These are phyloP conservation scores for Parietichytrium sp. DNA, from an alignment of 108 stramenopile species.

Conservation along the genomic window DNA sequence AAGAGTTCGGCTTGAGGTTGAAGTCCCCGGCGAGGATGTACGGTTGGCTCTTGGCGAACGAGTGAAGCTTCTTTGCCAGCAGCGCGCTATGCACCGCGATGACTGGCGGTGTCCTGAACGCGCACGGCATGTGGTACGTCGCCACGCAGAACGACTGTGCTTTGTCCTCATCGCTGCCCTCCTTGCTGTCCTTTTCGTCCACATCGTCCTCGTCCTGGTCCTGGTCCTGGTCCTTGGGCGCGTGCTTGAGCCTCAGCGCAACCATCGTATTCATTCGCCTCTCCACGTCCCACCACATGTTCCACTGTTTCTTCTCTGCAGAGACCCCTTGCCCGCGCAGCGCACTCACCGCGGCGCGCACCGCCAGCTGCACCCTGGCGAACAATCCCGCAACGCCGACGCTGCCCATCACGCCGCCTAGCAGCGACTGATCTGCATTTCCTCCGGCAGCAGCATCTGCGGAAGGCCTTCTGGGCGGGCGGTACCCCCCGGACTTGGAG, in stretches of 20 bases:
- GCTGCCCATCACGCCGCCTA: too few relatives aligned
- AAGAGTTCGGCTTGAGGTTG: conserved; percentile 81
- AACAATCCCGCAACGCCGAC: too few relatives aligned
- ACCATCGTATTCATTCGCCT: conserved; percentile 71
- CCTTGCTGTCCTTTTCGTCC: too few relatives aligned
- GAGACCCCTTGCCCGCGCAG: neutral
- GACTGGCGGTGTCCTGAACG: conserved; percentile 75
- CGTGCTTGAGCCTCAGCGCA: conserved; percentile 64
- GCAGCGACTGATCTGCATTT: too few relatives aligned
- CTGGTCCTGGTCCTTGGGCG: conserved; percentile 49
- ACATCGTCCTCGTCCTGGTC: too few relatives aligned
- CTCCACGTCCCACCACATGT: conserved; percentile 75
- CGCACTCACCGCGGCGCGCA: conserved; percentile 2
- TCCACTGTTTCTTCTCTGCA: too few relatives aligned
- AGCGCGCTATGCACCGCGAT: conserved; percentile 79
- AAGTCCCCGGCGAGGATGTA: conserved; percentile 59
- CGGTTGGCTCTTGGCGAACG: conserved; percentile 49
- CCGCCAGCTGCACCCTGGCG: neutral
- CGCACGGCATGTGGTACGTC: conserved; percentile 98
- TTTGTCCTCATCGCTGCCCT: too few relatives aligned
- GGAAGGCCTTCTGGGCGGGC: too few relatives aligned
- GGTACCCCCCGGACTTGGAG: conserved; percentile 46
- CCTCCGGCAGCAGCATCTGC: too few relatives aligned
- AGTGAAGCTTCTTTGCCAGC: conserved; percentile 59
- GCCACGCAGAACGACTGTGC: conserved; percentile 69